Percentiles rank a stretch among this genome's conserved stretches.
Evolutionary conservation across 495 filamentous ascomycete species (phyloP).

Genomic region (Ascodesmis nigricans): DNA sequence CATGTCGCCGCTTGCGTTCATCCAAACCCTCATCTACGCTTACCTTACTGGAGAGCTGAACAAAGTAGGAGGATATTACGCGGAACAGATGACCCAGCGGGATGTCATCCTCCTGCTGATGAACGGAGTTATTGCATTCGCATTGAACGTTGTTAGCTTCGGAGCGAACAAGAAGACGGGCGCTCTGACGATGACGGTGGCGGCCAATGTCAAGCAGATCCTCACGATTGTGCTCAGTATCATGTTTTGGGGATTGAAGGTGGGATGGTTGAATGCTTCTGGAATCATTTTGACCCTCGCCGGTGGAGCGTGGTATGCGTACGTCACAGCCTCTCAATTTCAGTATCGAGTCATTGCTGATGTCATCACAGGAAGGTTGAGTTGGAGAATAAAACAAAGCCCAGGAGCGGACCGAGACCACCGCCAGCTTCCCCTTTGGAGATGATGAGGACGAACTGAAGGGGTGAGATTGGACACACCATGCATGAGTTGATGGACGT

Average conservation of each 20-base stretch:
- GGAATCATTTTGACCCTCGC: conserved; percentile 27
- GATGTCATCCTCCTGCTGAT: conserved; percentile 22
- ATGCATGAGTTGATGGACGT: too few relatives aligned
- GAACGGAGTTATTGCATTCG: conserved; percentile 32
- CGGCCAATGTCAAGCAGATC: conserved; percentile 36
- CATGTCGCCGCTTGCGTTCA: conserved; percentile 33
- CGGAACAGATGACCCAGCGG: conserved; percentile 5
- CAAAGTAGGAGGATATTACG: conserved; percentile 11
- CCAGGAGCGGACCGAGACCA: too few relatives aligned
- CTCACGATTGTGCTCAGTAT: conserved; percentile 34
- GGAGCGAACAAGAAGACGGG: conserved; percentile 34
- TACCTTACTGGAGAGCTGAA: conserved; percentile 28
- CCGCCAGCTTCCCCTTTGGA: too few relatives aligned
- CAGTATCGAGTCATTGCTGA: not conserved
- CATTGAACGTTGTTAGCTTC: conserved; percentile 33
- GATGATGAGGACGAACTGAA: too few relatives aligned
- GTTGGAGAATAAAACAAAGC: conserved; percentile 17
- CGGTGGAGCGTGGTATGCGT: conserved; percentile 29
- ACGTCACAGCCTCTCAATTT: not conserved
- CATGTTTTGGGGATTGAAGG: conserved; percentile 29
- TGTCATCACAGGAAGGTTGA: conserved; percentile 10
- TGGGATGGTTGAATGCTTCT: conserved; percentile 27
- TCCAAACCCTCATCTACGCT: conserved; percentile 31
- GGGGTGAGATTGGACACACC: too few relatives aligned
- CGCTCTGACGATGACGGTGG: conserved; percentile 35